Percentiles rank a stretch among this genome's conserved stretches.
Evolutionary conservation across 108 stramenopile species (phyloP).

Genomic region (Epithemia pelagica): DNA sequence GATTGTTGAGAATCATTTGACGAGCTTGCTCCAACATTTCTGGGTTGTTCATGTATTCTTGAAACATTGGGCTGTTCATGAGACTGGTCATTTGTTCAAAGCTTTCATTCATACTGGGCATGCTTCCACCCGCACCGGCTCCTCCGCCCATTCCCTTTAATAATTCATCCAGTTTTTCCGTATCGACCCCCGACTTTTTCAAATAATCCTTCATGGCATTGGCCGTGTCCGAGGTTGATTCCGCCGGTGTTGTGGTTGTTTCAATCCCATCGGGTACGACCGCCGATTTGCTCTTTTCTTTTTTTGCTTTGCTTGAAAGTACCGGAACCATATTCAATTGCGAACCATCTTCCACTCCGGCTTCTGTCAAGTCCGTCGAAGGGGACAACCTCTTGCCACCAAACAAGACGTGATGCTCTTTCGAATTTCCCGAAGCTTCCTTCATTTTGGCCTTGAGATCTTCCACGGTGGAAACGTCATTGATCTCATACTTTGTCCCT

Average conservation of each 20-base stretch:
- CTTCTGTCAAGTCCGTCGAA: constrained; percentile 25
- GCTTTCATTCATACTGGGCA: constrained; percentile 33
- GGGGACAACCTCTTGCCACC: constrained; percentile 36
- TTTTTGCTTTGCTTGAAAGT: constrained; percentile 19
- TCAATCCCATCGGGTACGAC: constrained; percentile 2
- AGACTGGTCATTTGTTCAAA: constrained; percentile 41
- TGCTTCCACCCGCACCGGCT: constrained; percentile 16
- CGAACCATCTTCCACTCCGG: constrained; percentile 44
- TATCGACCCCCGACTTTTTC: constrained; percentile 39
- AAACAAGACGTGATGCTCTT: constrained; percentile 42
- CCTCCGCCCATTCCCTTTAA: constrained; percentile 38
- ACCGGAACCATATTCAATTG: constrained; percentile 50
- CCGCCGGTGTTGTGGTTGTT: constrained; percentile 11
- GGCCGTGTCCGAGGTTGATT: constrained; percentile 16
- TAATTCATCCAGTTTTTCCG: constrained; percentile 39
- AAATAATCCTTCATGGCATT: constrained; percentile 35
- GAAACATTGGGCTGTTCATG: constrained; percentile 71
- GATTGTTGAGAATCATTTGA: constrained; percentile 75
- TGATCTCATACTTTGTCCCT: constrained; percentile 55
- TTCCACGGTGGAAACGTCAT: constrained; percentile 33
- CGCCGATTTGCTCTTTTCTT: constrained; percentile 12
- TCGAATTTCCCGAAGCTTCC: constrained; percentile 28
- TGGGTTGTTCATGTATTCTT: constrained; percentile 70
- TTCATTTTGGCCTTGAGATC: constrained; percentile 36
- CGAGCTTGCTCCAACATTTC: constrained; percentile 73